Evolutionary conservation across 768 basidiomycete species (phyloP), one percentile per base, ranked within the genome.

Genomic region (Tylopilus intermedius): DNA sequence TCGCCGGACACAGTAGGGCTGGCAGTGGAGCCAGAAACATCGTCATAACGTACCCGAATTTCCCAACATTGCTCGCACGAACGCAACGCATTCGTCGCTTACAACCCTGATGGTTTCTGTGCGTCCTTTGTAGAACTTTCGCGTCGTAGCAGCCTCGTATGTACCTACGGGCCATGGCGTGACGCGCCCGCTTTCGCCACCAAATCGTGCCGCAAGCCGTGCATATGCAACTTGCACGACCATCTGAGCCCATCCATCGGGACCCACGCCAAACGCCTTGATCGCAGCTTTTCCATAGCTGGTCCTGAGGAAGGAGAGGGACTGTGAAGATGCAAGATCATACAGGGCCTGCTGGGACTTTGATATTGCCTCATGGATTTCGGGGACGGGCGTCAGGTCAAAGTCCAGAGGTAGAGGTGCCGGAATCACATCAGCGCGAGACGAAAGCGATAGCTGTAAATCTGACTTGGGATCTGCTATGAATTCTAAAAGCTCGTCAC

Each of bases 231-330:
- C 74, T 67, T 97, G 94, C 46, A 94, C 77, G 63, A 93, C 73
- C 80, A 96, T 83, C 72, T 97, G 94, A 43, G 89, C 85, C 92
- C 93, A 96, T 26, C 88, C 88, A 64, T 97, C 94, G 3, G 94
- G 94, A 39, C 91, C 90, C n/a, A 88, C 83, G 32, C 88, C 84
- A 60, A 90, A 91, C 13, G 77, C 71, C 76, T 95, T 96, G 73
- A 95, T 90, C 15, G 81, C 79, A 41, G 79, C 79, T 70, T 94
- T 95, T 32, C 94, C 94, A 61, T 94, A 97, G 1, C 72, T 67
- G 1, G 90, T 91, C 38, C 79, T 73, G 53, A 79, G 67, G 69
- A 83, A 83, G 21, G 74, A 72, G 54, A 93, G 71, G 50, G 75
- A 74, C 61, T 93, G 90, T 26, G 78, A 75, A 37, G 79, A 74